Percentiles rank a stretch among this genome's conserved stretches.
Conservation (phyloP, 306 rosid species). For the Senna tora region DNA sequence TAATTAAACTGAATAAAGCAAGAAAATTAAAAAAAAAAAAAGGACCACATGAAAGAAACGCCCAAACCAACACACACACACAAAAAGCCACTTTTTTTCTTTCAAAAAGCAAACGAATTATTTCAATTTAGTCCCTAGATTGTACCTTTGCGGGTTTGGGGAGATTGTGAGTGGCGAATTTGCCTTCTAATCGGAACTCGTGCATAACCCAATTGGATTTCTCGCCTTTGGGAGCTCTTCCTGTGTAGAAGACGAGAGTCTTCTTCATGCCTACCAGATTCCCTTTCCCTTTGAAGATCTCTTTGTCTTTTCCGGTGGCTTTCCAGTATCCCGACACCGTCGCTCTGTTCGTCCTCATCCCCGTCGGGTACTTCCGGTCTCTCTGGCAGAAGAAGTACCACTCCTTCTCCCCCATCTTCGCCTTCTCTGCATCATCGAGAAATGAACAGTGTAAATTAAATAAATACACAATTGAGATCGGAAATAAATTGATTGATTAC, state of each 20-base stretch:
- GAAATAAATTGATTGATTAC: background rate
- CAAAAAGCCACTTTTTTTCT: constrained; percentile 40
- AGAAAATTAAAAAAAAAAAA: too few relatives aligned
- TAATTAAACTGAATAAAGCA: constrained; percentile 24
- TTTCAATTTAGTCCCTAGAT: too few relatives aligned
- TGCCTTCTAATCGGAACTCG: constrained; percentile 82
- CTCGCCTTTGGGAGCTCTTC: constrained; percentile 95
- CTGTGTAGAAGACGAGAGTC: constrained; percentile 88
- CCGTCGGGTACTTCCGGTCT: constrained; percentile 96
- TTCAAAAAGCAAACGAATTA: constrained; percentile 35
- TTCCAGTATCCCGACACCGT: constrained; percentile 95
- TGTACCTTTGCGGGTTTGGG: constrained; percentile 76
- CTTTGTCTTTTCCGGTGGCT: constrained; percentile 92
- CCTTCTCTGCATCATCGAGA: constrained; percentile 89
- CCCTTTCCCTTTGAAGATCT: constrained; percentile 64
- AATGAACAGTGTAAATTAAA: too few relatives aligned
- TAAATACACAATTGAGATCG: too few relatives aligned
- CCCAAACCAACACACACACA: constrained; percentile 43
- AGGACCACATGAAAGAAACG: constrained; percentile 56
- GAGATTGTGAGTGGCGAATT: constrained; percentile 47
- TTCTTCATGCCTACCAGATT: constrained; percentile 94
- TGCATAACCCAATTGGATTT: constrained; percentile 98
- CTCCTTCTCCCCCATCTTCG: constrained; percentile 96
- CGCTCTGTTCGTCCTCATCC: constrained; percentile 91
- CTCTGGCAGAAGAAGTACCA: constrained; percentile 90